Evolutionary conservation across 2,329 filamentous ascomycete species (phyloP), one percentile per base, ranked within the genome.

Genomic region (Zopfia rhizophila): DNA sequence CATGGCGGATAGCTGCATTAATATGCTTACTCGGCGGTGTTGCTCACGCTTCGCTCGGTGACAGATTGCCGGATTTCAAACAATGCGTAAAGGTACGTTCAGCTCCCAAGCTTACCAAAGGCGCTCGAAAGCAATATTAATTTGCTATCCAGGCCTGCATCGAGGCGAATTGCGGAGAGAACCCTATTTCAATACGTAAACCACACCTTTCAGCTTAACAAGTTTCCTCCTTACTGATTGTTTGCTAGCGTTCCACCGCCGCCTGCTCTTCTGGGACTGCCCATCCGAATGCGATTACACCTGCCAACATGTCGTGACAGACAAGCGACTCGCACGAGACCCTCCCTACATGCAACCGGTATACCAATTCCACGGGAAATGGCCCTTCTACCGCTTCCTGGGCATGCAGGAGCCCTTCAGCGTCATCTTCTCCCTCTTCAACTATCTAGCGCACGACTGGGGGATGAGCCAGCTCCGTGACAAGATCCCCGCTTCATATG

Each of bases 311-410:
- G 88, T 96, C 70, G 81, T 95, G 49, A 97, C 94, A 45, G 75
- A 83, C 60, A 75, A 76, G 47, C 90, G 93, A 54, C 75, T 91
- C 56, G 77, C 82, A 18, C 78, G 82, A 53, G 82, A 84, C 49
- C 82, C 83, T 23, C 83, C 83, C 1, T 85, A 86, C 77, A 75
- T 83, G 53, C 72, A 84, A 21, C 82, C 86, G 8, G 74, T 97
- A 37, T 87, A 93, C 45, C 94, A 99, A 75, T 99, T 92, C 79
- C 91, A 99, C 77, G 94, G 94, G 22, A 99, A 99, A 82, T 99
- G 94, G 94, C 94, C 94, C 27, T 99, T 99, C 76, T 80, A 87
- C 72, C 89, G 94, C 57, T 82, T 97, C 65, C 75, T 95, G 41
- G 94, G 94, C 70, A 88, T 96, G 78, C 94, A 99, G 76, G 94